Evolutionary conservation across 192 early-diverging fungal genomes (phyloP).

Genomic region (Piromyces finnis): DNA sequence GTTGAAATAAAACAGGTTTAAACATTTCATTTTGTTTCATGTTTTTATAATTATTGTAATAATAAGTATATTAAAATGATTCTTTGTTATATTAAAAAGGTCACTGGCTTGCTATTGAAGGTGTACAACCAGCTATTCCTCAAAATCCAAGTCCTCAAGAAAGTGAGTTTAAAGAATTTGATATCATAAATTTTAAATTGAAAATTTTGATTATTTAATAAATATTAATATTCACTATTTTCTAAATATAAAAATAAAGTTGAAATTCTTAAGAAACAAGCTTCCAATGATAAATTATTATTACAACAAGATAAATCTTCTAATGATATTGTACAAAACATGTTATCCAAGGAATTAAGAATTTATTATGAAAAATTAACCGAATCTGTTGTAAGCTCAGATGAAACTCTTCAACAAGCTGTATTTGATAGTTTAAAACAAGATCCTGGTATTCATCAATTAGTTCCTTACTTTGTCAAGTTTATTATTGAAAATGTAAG

Average conservation of each 20-base stretch:
- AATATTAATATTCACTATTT: too few relatives aligned
- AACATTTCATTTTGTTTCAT: too few relatives aligned
- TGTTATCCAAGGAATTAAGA: conserved; percentile 82
- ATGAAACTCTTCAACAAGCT: conserved; percentile 38
- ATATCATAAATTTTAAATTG: too few relatives aligned
- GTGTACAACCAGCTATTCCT: conserved; percentile 90
- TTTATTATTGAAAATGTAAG: conserved; percentile 67
- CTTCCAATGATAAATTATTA: neutral
- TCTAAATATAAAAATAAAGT: too few relatives aligned
- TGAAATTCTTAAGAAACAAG: conserved; percentile 1
- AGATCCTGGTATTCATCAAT: conserved; percentile 87
- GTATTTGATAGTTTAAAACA: conserved; percentile 66
- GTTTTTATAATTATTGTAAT: too few relatives aligned
- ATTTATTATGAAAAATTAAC: conserved; percentile 87
- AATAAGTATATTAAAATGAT: too few relatives aligned
- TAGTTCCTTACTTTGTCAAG: conserved; percentile 89
- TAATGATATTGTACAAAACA: conserved; percentile 55
- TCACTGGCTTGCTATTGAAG: conserved; percentile 98
- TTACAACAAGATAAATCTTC: conserved; percentile 1
- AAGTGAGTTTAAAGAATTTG: conserved; percentile 7
- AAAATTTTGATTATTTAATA: too few relatives aligned
- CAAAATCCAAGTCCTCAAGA: conserved; percentile 73
- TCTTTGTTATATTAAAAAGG: conserved; percentile 22
- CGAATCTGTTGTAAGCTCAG: conserved; percentile 48
- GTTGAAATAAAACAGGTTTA: neutral